Conservation (phyloP, 352 stramenopile species). For the Pythium aphanidermatum region DNA sequence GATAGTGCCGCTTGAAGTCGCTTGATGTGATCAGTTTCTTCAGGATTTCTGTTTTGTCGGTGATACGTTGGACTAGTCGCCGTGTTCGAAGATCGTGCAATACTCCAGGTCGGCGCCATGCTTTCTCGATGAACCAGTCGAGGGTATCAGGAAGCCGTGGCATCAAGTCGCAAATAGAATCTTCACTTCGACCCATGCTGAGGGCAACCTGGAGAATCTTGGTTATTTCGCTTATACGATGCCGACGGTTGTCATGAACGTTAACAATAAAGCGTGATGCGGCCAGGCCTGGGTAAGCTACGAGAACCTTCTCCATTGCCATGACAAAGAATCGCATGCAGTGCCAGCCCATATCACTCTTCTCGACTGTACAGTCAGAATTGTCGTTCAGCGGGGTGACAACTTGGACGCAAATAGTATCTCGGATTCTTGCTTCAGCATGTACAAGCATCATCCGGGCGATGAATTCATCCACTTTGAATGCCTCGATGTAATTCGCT, state of each 20-base stretch:
- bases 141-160: constrained; percentile 3
- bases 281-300: not conserved
- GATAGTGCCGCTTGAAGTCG: constrained; percentile 4
- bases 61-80: not conserved
- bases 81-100: constrained; percentile 4
- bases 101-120: constrained; percentile 2
- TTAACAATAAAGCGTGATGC: not conserved
- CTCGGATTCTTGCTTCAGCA: not conserved
- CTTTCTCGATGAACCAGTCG: constrained; percentile 15
- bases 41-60: constrained; percentile 12
- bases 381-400: no score
- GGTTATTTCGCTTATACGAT: constrained; percentile 7
- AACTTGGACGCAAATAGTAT: constrained; percentile 10
- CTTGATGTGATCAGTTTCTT: constrained; percentile 11
- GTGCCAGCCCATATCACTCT: not conserved
- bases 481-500: constrained; percentile 14
- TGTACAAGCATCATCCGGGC: constrained; percentile 4
- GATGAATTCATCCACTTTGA: constrained; percentile 6
- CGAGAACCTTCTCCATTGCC: not conserved
- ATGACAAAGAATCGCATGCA: not conserved
- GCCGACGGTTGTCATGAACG: not conserved
- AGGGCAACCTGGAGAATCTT: constrained; percentile 7
- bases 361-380: no score
- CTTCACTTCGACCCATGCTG: not conserved
- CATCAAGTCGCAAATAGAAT: not conserved